These are phyloP conservation scores for Rhynchospora pubera DNA, from an alignment of 176 grass and related monocot genomes.

Conservation along the genomic window DNA sequence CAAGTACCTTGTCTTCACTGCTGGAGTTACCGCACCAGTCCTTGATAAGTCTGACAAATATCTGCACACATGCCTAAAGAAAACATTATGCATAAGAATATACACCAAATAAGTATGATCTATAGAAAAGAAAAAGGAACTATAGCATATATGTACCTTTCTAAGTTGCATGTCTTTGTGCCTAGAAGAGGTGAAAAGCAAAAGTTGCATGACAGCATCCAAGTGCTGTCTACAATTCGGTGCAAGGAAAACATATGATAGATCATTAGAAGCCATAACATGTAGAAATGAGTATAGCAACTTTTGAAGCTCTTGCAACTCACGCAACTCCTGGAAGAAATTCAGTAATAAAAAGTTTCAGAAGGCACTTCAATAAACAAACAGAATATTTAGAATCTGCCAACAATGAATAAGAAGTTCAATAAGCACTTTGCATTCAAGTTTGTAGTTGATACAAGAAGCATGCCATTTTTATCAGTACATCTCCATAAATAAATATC, in stretches of 20 bases:
- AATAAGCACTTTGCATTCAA: not conserved
- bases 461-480: not conserved
- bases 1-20: slow-evolving; percentile 67
- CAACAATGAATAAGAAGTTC: not conserved
- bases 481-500: not conserved
- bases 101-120: not conserved
- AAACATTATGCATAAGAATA: slow-evolving; percentile 27
- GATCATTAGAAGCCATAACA: slow-evolving; percentile 67
- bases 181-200: slow-evolving; percentile 69
- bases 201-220: slow-evolving; percentile 65
- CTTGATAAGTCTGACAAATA: slow-evolving; percentile 83
- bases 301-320: slow-evolving; percentile 87
- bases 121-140: slow-evolving; percentile 20
- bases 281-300: slow-evolving; percentile 81
- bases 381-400: not conserved
- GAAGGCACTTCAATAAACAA: slow-evolving; percentile 13
- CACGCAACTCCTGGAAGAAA: slow-evolving; percentile 78
- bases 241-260: slow-evolving; percentile 72
- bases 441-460: not conserved
- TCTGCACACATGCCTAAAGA: slow-evolving; percentile 78
- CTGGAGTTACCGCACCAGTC: slow-evolving; percentile 78
- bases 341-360: not conserved
- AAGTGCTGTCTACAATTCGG: slow-evolving; percentile 60
- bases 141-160: slow-evolving; percentile 43
- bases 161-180: slow-evolving; percentile 88